These are phyloP conservation scores for Torulaspora indica DNA, from an alignment of 805 yeast genomes.

Conservation along the genomic window DNA sequence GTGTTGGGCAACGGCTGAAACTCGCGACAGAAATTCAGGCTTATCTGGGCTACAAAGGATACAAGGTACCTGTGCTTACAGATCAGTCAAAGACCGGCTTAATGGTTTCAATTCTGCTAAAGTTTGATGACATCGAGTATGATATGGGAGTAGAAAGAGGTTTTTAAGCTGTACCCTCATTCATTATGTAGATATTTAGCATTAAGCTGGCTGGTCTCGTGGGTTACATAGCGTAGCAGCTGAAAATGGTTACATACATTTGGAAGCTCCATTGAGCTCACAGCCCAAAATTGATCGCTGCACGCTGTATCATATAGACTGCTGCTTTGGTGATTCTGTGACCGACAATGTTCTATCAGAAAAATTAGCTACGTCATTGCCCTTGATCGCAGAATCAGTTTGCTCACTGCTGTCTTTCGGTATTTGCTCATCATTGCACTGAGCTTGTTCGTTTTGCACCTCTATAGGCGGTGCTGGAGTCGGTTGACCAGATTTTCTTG, in stretches of 20 bases:
- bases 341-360: neutral
- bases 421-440: neutral
- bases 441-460: neutral
- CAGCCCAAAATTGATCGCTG: too few relatives aligned
- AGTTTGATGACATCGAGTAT: neutral
- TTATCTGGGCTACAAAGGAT: slow-evolving; percentile 9
- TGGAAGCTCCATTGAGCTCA: too few relatives aligned
- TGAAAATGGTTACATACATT: too few relatives aligned
- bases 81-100: neutral
- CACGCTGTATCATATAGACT: neutral
- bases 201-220: too few relatives aligned
- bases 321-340: neutral
- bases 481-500: neutral
- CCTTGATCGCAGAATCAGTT: neutral
- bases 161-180: neutral
- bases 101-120: slow-evolving; percentile 8
- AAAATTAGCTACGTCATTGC: neutral
- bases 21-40: slow-evolving; percentile 10
- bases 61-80: slow-evolving; percentile 6
- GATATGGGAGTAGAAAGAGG: neutral
- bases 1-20: neutral
- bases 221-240: too few relatives aligned
- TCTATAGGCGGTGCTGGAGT: neutral
- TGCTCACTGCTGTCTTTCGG: neutral
- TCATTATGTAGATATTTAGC: neutral